A percentile compares a stretch with the other conserved stretches of the same genome.
phyloP scores from a whole-genome alignment of 192 early-diverging fungal species.

The Helicostylum pulchrum region DNA sequence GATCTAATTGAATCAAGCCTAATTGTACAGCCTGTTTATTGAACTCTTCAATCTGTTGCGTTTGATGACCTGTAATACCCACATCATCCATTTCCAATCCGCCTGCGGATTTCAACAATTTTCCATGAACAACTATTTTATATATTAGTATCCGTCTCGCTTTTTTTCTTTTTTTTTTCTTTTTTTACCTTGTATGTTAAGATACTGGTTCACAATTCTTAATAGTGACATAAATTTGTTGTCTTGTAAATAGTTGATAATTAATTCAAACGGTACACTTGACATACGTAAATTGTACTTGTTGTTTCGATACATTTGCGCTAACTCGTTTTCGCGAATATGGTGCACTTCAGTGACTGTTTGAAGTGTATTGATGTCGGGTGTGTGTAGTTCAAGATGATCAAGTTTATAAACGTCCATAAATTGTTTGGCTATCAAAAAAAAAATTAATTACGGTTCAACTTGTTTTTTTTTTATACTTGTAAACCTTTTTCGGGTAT shows the following conservation, averaged over 20 bases:
- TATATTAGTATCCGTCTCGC: neutral
- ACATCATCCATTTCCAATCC: conserved; percentile 57
- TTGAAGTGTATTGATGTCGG: conserved; percentile 65
- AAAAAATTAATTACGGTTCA: neutral
- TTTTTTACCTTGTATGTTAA: conserved; percentile 62
- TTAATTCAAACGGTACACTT: conserved; percentile 82
- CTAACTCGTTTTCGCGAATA: conserved; percentile 75
- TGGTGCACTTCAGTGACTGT: conserved; percentile 75
- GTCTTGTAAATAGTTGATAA: conserved; percentile 90
- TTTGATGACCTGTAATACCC: conserved; percentile 68
- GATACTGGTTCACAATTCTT: conserved; percentile 87
- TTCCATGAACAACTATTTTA: conserved; percentile 32
- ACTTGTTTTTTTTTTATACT: neutral
- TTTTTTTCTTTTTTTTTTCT: neutral
- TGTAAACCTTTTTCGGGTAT: conserved; percentile 45
- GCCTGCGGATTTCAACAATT: conserved; percentile 34
- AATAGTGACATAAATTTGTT: conserved; percentile 86
- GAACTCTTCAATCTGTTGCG: conserved; percentile 72
- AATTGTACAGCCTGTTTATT: conserved; percentile 79
- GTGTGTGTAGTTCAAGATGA: conserved; percentile 72
- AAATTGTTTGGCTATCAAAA: conserved; percentile 62
- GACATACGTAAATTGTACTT: conserved; percentile 87
- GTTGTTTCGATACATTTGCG: conserved; percentile 73
- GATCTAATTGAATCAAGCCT: conserved; percentile 69
- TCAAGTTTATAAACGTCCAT: conserved; percentile 72